Evolutionary conservation across 306 rosid genomes (phyloP), one percentile per base, ranked within the genome.

Genomic region (Benincasa hispida): DNA sequence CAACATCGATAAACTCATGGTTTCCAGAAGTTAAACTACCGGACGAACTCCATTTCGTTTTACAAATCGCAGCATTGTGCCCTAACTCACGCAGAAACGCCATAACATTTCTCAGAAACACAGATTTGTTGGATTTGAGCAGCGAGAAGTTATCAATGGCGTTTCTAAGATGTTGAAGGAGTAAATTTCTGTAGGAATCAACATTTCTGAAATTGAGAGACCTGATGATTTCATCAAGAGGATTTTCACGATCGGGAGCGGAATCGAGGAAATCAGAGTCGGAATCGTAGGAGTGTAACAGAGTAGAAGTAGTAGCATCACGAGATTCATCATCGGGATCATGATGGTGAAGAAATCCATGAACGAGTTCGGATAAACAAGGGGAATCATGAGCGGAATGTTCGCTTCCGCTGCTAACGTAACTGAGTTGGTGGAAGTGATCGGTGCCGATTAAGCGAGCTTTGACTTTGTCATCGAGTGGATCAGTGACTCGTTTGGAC

Each of bases 41-140:
- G 19, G 90, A 69, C 14, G 89, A 80, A 1, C 81, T 84, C 98
- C 98, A 93, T 45, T 80, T 82, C 12, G 91, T 86, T 77, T 91
- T 93, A 79, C 98, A 93, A 10, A 90, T 77, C 68, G 92, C 98
- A 3, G 94, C 97, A 88, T 88, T 88, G 88, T 90, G 83, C 0
- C 92, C 92, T 1, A 69, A 74, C 3, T 84, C 88, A 0, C 90
- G 79, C 27, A 93, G 37, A 85, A 81, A 87, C 80, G 86, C 53
- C 96, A 88, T 86, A 21, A 87, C 92, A 45, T 81, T 88, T 17
- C 94, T 82, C 0, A 56, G 78, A 27, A 80, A 76, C 18, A 70
- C 47, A 0, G 85, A 69, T 58, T 57, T 50, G 77, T 81, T 80
- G 5, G 51, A 79, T 21, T 80, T 78, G 10, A 76, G 27, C 32